These are phyloP conservation scores for Acrocalymma vagum DNA, from an alignment of 2,329 filamentous ascomycete species.

Conservation along the genomic window DNA sequence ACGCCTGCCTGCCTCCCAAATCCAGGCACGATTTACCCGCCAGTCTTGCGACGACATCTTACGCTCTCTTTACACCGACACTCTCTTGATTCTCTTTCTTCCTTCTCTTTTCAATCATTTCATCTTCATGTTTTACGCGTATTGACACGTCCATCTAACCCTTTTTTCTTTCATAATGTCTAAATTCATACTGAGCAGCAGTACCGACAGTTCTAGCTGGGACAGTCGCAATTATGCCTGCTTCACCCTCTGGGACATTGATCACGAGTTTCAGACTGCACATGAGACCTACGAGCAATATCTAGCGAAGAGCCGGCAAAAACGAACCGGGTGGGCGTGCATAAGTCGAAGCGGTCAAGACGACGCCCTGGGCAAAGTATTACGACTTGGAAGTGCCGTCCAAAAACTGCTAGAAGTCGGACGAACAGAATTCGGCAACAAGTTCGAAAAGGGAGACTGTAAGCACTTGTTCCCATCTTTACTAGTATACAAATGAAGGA, in stretches of 20 bases:
- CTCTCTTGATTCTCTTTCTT: conserved; percentile 6
- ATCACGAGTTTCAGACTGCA: conserved; percentile 43
- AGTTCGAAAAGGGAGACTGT: conserved; percentile 45
- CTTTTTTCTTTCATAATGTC: conserved; percentile 2
- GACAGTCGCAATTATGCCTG: conserved; percentile 39
- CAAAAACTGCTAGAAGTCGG: conserved; percentile 36
- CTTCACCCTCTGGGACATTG: conserved; percentile 46
- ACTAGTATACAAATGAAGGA: conserved; percentile 3
- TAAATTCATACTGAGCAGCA: conserved; percentile 7
- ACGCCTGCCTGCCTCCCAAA: too few relatives aligned
- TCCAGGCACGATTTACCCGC: conserved; percentile 13
- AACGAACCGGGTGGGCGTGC: conserved; percentile 34
- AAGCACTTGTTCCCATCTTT: too few relatives aligned
- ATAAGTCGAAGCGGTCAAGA: conserved; percentile 31
- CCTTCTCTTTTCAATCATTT: conserved; percentile 4
- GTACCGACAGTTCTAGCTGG: too few relatives aligned
- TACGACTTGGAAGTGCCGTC: conserved; percentile 36
- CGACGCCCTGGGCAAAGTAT: conserved; percentile 34
- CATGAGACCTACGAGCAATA: conserved; percentile 43
- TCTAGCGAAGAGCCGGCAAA: conserved; percentile 27
- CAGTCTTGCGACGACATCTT: conserved; percentile 1
- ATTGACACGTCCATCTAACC: too few relatives aligned
- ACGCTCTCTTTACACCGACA: conserved; percentile 3
- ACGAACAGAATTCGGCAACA: conserved; percentile 32
- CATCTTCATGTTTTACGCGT: conserved; percentile 8